Evolutionary conservation across 768 basidiomycete species (phyloP).

Genomic region (Nidularia pulvinata): DNA sequence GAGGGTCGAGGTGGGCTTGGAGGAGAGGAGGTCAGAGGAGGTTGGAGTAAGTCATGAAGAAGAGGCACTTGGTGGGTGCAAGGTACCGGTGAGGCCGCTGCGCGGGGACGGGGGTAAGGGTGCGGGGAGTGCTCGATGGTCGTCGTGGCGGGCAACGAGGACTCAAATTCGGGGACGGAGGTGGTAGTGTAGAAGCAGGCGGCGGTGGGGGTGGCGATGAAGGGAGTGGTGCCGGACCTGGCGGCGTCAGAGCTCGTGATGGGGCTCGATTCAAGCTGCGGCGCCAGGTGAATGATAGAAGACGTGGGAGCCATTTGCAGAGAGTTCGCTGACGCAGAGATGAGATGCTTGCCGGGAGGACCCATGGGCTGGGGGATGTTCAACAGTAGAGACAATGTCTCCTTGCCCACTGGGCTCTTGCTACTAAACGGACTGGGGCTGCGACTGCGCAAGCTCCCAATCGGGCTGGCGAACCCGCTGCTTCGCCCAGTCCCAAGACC

Average conservation of each 20-base stretch:
- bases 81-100: conserved; percentile 11
- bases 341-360: conserved; percentile 3
- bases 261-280: neutral
- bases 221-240: conserved; percentile 15
- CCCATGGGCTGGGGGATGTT: conserved; percentile 33
- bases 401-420: conserved; percentile 2
- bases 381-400: conserved; percentile 29
- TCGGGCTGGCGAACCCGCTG: conserved; percentile 68
- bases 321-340: neutral
- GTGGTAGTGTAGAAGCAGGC: conserved; percentile 38
- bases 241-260: conserved; percentile 1
- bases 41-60: conserved; percentile 93
- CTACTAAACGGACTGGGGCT: conserved; percentile 61
- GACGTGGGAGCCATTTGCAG: too few relatives aligned
- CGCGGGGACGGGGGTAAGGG: conserved; percentile 7
- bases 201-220: conserved; percentile 46
- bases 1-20: conserved; percentile 70
- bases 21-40: conserved; percentile 79
- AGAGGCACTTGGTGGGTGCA: conserved; percentile 64
- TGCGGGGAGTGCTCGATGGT: conserved; percentile 6
- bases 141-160: conserved; percentile 11
- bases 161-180: neutral
- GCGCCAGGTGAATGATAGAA: too few relatives aligned
- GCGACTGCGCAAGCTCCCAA: conserved; percentile 65
- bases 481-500: conserved; percentile 15